A percentile compares a stretch with the other conserved stretches of the same genome.
phyloP scores from a whole-genome alignment of 129 eudicot species.

The Centrapalus pauciflorus region DNA sequence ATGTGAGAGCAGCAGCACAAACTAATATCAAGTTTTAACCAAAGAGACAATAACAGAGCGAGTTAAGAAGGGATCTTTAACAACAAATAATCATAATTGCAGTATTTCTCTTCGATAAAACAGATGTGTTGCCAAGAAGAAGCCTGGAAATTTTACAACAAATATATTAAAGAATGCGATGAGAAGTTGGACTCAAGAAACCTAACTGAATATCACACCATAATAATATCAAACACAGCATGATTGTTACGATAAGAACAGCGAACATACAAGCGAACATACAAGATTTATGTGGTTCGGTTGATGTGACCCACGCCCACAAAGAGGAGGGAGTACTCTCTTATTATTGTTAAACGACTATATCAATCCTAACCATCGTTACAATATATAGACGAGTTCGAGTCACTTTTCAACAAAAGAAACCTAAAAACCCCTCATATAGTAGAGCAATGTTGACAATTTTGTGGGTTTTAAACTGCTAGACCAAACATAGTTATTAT shows the following conservation, averaged over 20 bases:
- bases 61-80: not conserved
- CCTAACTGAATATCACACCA: not conserved
- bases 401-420: too few species aligned
- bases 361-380: too few species aligned
- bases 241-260: too few species aligned
- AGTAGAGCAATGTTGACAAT: not conserved
- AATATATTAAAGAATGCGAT: not conserved
- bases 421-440: too few species aligned
- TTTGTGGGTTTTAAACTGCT: not conserved
- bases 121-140: not conserved
- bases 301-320: too few species aligned
- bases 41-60: slow-evolving; percentile 12
- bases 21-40: slow-evolving; percentile 33
- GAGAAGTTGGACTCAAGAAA: not conserved
- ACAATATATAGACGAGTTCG: too few species aligned
- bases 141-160: not conserved
- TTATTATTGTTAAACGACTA: too few species aligned
- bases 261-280: too few species aligned
- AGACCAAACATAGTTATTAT: not conserved
- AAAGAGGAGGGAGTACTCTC: too few species aligned
- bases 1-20: slow-evolving; percentile 66
- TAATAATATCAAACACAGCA: not conserved
- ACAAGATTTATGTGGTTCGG: too few species aligned
- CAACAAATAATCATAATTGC: not conserved
- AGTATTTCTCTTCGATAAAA: not conserved